Percentiles rank a stretch among this genome's conserved stretches.
phyloP scores from a whole-genome alignment of 306 rosid species.

The Quercus mongolica region DNA sequence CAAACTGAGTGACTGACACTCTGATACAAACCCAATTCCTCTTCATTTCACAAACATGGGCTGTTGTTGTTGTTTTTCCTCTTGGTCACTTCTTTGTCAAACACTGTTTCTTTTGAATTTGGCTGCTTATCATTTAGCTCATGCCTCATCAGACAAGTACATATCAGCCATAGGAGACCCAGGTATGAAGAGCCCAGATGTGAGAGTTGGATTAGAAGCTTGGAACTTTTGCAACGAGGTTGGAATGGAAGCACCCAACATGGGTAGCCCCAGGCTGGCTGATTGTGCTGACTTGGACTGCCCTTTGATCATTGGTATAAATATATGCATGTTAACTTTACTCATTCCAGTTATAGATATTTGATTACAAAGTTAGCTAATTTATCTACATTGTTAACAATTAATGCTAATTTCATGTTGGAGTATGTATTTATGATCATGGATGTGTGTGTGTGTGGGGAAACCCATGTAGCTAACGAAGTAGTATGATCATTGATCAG shows the following conservation, averaged over 20 bases:
- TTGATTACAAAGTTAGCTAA: background rate
- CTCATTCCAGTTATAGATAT: background rate
- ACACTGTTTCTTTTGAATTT: constrained; percentile 9
- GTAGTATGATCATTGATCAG: background rate
- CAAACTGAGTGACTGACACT: background rate
- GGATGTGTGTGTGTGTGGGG: background rate
- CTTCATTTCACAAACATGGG: constrained; percentile 10
- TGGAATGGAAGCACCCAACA: constrained; percentile 51
- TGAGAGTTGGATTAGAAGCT: constrained; percentile 56
- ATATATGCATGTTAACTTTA: background rate
- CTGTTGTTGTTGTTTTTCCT: background rate
- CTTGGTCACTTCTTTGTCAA: constrained; percentile 1
- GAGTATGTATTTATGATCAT: background rate
- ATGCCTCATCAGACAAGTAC: constrained; percentile 24
- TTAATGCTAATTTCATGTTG: background rate
- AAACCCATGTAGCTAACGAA: background rate
- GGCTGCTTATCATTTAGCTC: background rate
- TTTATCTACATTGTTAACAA: background rate
- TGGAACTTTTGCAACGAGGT: constrained; percentile 68
- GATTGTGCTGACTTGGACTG: constrained; percentile 50
- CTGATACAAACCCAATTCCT: background rate
- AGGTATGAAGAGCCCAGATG: constrained; percentile 42
- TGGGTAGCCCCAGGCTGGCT: constrained; percentile 66
- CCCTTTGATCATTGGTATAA: constrained; percentile 16
- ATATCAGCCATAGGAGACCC: constrained; percentile 53